Base-by-base conservation (phyloP, 768 basidiomycete genomes). In the Hericium coralloides region DNA sequence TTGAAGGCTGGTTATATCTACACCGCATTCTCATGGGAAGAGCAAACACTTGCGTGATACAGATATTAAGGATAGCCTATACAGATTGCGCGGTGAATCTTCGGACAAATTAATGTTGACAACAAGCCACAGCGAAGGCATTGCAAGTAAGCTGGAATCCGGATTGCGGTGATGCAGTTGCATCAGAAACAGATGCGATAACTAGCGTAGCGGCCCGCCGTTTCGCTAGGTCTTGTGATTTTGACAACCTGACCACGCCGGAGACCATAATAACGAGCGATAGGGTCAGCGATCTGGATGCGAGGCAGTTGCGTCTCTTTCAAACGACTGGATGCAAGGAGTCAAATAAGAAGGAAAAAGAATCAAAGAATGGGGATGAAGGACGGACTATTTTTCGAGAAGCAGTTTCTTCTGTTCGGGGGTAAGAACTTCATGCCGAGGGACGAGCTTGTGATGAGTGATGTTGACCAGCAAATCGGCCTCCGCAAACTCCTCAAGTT, bases 281-380 rank as follows among this genome's bases (percentile, higher is more conserved):
- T 95, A 10, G 97, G 97, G 71, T 99, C 97, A 25, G 87, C 85
- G 45, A 97, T 72, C 73, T 98, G 95, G 61, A 99, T 98, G 22
- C 97, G 90, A 50, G 97, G 97, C 56, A 99, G 78, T 67, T 99
- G 97, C 1, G 95, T 98, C 68, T 98, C 97, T 72, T 95, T 95
- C 57, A 99, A 74, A 60, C 97, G 95, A 73, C 95, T 99, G 2
- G 9, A 65, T 22, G 39, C 23, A n/a, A 12, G 41, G 45, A 18
- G 55, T 56, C 22, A 15, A 22, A 8, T 17, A 47, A 22, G 14
- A 20, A 47, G 18, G 14, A 20, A 43, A 57, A 31, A 37, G 57
- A 59, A 53, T 18, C 23, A 23, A 36, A 41, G n/a, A 31, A 51
- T 51, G 49, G 36, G 54, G 25, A 43, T 37, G 23, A 25, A 53